Conservation (phyloP, 106 monocot species). For the Phalaenopsis aphrodite region DNA sequence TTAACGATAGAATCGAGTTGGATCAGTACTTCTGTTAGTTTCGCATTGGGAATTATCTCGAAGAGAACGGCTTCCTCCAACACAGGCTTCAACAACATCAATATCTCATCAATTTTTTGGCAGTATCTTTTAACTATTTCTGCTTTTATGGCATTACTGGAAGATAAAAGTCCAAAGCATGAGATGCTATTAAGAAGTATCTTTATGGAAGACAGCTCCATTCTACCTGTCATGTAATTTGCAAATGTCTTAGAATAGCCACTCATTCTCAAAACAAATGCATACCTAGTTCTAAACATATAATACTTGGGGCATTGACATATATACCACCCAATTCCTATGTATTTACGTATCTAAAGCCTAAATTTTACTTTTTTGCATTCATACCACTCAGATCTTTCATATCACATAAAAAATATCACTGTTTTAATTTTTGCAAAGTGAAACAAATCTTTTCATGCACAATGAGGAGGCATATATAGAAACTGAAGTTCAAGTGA, state of each 20-base stretch:
- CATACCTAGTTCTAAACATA: not conserved
- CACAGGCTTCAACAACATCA: slow-evolving; percentile 46
- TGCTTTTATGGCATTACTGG: slow-evolving; percentile 20
- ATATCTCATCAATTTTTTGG: slow-evolving; percentile 46
- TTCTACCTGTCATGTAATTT: slow-evolving; percentile 23
- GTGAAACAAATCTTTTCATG: too few species aligned
- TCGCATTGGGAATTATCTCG: slow-evolving; percentile 36
- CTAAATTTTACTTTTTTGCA: too few species aligned
- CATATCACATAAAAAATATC: too few species aligned
- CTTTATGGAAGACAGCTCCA: slow-evolving; percentile 45
- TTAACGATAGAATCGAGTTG: slow-evolving; percentile 41
- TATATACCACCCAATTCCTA: too few species aligned
- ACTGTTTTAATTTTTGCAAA: too few species aligned
- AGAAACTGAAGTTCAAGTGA: too few species aligned
- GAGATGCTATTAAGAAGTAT: slow-evolving; percentile 43
- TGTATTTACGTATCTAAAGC: too few species aligned
- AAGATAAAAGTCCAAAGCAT: slow-evolving; percentile 41
- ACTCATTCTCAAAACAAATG: too few species aligned
- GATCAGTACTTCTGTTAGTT: slow-evolving; percentile 32
- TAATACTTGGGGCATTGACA: not conserved
- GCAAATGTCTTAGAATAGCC: not conserved
- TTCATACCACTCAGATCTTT: too few species aligned
- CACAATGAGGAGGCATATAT: too few species aligned
- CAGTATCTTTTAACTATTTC: slow-evolving; percentile 61
- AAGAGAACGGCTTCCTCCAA: slow-evolving; percentile 33